These are phyloP conservation scores for Penicillium samsonianum DNA, from an alignment of 495 filamentous ascomycete species.

Conservation along the genomic window DNA sequence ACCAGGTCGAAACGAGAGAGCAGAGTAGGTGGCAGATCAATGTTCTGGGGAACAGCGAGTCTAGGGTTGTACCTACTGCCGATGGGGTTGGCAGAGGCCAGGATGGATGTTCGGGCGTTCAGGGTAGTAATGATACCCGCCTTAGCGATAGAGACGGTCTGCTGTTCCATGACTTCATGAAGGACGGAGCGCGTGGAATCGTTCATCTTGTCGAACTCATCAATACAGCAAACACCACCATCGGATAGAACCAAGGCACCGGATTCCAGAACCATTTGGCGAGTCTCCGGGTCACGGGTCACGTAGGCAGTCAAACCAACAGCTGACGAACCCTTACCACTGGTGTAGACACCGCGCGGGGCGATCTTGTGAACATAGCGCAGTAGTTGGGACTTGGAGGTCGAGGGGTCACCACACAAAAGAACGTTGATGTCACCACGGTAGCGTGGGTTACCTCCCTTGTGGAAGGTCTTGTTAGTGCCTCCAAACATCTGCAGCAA, in stretches of 20 bases:
- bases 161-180: constrained; percentile 99
- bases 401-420: constrained; percentile 95
- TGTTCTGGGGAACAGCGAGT: constrained; percentile 94
- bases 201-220: constrained; percentile 99
- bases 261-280: constrained; percentile 94
- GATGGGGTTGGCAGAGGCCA: constrained; percentile 97
- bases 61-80: constrained; percentile 96
- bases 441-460: constrained; percentile 92
- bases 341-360: constrained; percentile 94
- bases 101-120: constrained; percentile 90
- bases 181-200: constrained; percentile 93
- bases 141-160: constrained; percentile 98
- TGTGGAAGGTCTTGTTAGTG: constrained; percentile 98
- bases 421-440: constrained; percentile 97
- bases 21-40: constrained; percentile 92
- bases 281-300: constrained; percentile 90
- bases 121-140: constrained; percentile 98
- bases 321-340: constrained; percentile 94
- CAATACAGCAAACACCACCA: constrained; percentile 97
- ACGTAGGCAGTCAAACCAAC: constrained; percentile 99
- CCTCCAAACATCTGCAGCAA: constrained; percentile 94
- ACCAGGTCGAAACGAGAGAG: constrained; percentile 96
- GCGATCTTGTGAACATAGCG: constrained; percentile 97
- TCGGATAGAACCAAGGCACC: constrained; percentile 94
- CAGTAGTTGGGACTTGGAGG: constrained; percentile 90